Percentiles rank a stretch among this genome's conserved stretches.
Conservation (phyloP, 495 filamentous ascomycete species). For the Penicillium macrosclerotiorum region DNA sequence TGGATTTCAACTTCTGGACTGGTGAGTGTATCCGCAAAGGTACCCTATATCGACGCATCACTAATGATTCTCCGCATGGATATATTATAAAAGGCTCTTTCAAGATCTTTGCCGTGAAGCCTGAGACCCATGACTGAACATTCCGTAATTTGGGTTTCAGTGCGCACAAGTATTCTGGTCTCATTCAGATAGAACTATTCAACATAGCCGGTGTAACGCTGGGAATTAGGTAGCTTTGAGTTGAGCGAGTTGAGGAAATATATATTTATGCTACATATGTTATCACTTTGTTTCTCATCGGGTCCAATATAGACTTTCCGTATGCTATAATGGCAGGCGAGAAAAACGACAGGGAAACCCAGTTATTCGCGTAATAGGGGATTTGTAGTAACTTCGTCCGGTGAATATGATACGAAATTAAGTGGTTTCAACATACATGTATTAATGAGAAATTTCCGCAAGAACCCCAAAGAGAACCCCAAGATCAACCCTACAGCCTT, state of each 20-base stretch:
- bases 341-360: neutral
- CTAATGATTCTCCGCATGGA: neutral
- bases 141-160: neutral
- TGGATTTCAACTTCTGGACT: conserved; percentile 15
- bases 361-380: neutral
- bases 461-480: too few relatives aligned
- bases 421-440: neutral
- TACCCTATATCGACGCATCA: neutral
- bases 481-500: too few relatives aligned
- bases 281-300: neutral
- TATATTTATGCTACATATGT: neutral
- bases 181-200: neutral
- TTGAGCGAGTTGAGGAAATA: neutral
- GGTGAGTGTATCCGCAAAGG: neutral
- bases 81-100: neutral
- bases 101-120: conserved; percentile 8
- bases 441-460: too few relatives aligned
- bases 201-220: neutral
- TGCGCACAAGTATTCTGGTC: neutral
- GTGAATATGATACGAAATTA: neutral
- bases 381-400: neutral
- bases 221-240: neutral
- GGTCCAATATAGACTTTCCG: neutral
- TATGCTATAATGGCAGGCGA: neutral
- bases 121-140: neutral